These are phyloP conservation scores for Arabis alpina DNA, from an alignment of 345 rosid species.

Conservation along the genomic window DNA sequence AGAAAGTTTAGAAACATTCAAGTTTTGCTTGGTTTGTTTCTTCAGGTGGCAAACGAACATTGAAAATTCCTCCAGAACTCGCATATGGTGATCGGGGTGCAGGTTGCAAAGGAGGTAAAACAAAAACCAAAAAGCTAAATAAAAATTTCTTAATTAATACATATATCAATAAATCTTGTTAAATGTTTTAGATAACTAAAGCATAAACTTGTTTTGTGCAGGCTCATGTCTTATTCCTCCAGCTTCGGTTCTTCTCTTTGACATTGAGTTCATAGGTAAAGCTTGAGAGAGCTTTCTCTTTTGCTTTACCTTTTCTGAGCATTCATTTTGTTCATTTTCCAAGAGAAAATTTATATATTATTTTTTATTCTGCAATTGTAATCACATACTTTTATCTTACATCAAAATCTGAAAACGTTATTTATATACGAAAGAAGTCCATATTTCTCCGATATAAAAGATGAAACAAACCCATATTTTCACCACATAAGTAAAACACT, in stretches of 20 bases:
- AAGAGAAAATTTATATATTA: too few species aligned
- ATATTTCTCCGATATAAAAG: too few species aligned
- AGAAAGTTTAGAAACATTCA: background rate
- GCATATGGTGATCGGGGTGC: constrained; percentile 94
- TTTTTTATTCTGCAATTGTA: too few species aligned
- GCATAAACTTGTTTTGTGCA: constrained; percentile 36
- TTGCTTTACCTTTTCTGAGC: constrained; percentile 9
- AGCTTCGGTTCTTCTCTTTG: constrained; percentile 76
- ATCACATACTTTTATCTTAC: too few species aligned
- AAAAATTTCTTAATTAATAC: background rate
- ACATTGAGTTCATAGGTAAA: constrained; percentile 84
- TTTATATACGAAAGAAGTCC: too few species aligned
- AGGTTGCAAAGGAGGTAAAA: constrained; percentile 87
- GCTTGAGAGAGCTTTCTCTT: constrained; percentile 44
- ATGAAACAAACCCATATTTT: background rate
- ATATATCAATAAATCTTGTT: background rate
- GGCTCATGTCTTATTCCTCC: constrained; percentile 95
- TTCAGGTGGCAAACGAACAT: constrained; percentile 71
- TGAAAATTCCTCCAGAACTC: constrained; percentile 78
- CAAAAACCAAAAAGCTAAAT: background rate
- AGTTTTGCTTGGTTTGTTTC: background rate
- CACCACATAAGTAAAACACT: background rate
- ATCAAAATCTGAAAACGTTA: background rate
- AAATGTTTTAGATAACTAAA: background rate
- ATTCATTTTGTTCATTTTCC: constrained; percentile 4